Base-by-base conservation (phyloP, 257 asterid species). In the Petrea volubilis region DNA sequence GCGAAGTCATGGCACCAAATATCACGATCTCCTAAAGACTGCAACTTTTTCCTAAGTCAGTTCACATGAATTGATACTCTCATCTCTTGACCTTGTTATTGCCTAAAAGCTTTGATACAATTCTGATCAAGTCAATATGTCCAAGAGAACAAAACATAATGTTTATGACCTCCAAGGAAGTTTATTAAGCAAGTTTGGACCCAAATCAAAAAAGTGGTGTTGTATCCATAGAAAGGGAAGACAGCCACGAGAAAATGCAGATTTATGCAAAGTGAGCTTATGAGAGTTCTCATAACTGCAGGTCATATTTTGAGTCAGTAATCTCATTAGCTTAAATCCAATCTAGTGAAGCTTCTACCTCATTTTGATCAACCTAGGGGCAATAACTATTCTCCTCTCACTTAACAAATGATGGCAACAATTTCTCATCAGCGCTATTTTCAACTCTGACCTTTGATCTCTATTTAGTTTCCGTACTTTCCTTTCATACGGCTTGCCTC, bases 351-450 rank as follows among this genome's bases (percentile, higher is more conserved):
- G 75, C 56, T 67, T 64, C n/a, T 43, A 24, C 17, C 33, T 50
- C 53, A 47, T n/a, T 29, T 25, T 18, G 67, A 51, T 75, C 67
- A 71, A 67, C 60, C 55, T 36, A 28, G 18, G 31, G 66, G 60
- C 29, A 51, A 53, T 46, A 36, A 50, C 36, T 40, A 27, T 40
- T 61, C 69, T 44, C 66, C 57, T 51, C 41, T 66, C 23, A 33
- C 34, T 23, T 13, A 40, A 21, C 5, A 38, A 67, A 25, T 31
- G 28, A 60, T n/a, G 27, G 17, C 56, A 46, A 41, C 27, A 28
- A 20, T 43, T 21, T 14, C 67, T 60, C 72, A 20, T 60, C 31
- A 60, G 43, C 23, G 25, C 23, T 62, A 27, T 55, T 63, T 40
- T 65, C 24, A 53, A 57, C 40, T 53, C 50, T 14, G 29, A 29